These are phyloP conservation scores for Epichloe festucae DNA, from an alignment of 2,329 filamentous ascomycete species.

Conservation along the genomic window DNA sequence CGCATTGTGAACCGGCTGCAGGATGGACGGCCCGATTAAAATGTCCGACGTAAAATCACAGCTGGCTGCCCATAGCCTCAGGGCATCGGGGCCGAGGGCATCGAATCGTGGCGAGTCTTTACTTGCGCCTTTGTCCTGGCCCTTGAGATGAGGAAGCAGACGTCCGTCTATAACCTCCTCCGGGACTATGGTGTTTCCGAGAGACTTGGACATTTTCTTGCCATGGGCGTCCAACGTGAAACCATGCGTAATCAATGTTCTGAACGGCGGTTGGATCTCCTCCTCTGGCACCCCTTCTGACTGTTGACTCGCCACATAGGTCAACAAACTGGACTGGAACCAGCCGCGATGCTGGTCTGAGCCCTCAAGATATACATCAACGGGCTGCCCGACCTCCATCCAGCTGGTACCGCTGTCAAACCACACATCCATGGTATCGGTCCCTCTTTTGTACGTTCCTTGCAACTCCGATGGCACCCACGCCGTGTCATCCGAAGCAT, in stretches of 20 bases:
- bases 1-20: constrained; percentile 62
- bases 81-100: constrained; percentile 69
- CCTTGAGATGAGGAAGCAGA: constrained; percentile 56
- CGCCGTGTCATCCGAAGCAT: constrained; percentile 56
- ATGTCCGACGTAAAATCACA: constrained; percentile 88
- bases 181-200: constrained; percentile 78
- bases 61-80: constrained; percentile 83
- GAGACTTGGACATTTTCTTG: constrained; percentile 98
- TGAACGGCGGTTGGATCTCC: constrained; percentile 53
- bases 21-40: constrained; percentile 62
- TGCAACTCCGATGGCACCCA: constrained; percentile 62
- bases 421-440: constrained; percentile 98
- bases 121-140: constrained; percentile 25
- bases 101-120: constrained; percentile 36
- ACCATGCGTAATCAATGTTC: constrained; percentile 83
- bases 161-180: constrained; percentile 75
- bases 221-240: constrained; percentile 82
- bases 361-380: constrained; percentile 87
- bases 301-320: constrained; percentile 56
- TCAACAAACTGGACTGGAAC: constrained; percentile 95
- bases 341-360: constrained; percentile 94
- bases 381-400: constrained; percentile 46
- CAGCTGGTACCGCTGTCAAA: constrained; percentile 97
- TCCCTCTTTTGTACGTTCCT: constrained; percentile 57
- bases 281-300: constrained; percentile 16